phyloP scores from a whole-genome alignment of 2,329 filamentous ascomycete genomes.

The Paracoccidioides lutzii region DNA sequence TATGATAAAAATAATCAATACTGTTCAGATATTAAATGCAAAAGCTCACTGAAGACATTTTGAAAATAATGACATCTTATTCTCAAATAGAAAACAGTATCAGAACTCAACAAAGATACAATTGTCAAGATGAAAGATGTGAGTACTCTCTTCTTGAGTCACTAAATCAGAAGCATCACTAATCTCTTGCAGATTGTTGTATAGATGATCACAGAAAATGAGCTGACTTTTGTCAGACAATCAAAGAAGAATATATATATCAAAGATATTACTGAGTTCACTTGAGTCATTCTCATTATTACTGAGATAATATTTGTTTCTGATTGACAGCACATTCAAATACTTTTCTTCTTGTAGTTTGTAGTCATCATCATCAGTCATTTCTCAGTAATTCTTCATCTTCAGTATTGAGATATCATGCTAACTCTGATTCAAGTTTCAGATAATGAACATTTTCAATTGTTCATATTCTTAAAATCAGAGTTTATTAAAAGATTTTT shows the following conservation, averaged over 20 bases:
- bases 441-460: slow-evolving; percentile 7
- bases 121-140: slow-evolving; percentile 8
- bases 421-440: slow-evolving; percentile 19
- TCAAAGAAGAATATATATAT: slow-evolving; percentile 22
- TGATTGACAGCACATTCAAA: slow-evolving; percentile 18
- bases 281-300: slow-evolving; percentile 18
- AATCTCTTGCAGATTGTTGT: background rate
- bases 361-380: slow-evolving; percentile 17
- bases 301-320: slow-evolving; percentile 20
- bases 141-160: background rate
- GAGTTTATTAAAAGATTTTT: slow-evolving; percentile 18
- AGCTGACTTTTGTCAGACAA: slow-evolving; percentile 11
- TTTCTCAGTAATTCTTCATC: slow-evolving; percentile 11
- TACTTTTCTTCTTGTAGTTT: slow-evolving; percentile 17
- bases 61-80: slow-evolving; percentile 15
- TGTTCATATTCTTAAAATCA: slow-evolving; percentile 17
- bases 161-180: background rate
- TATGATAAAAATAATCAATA: slow-evolving; percentile 10
- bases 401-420: slow-evolving; percentile 16
- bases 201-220: slow-evolving; percentile 8
- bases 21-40: slow-evolving; percentile 9
- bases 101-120: slow-evolving; percentile 9
- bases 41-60: slow-evolving; percentile 14
- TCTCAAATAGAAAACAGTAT: slow-evolving; percentile 9
- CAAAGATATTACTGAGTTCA: slow-evolving; percentile 22